Evolutionary conservation across 305 asterid species (phyloP).

Genomic region (Rubia balearica): DNA sequence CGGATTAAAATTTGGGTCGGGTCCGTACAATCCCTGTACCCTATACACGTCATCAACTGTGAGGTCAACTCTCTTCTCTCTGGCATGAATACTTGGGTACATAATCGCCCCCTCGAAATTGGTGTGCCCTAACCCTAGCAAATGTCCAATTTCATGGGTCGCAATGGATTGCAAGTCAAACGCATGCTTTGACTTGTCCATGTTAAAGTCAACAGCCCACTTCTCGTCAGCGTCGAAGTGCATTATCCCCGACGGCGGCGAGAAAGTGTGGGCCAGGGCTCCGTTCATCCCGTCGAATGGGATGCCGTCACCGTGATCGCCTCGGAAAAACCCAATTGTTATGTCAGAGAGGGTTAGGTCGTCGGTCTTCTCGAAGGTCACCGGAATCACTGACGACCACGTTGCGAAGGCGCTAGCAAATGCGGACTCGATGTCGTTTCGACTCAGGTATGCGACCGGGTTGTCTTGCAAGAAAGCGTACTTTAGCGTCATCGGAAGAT

Average conservation of each 20-base stretch:
- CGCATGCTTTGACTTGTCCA: conserved; percentile 42
- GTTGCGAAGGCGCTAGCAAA: conserved; percentile 46
- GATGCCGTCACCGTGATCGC: conserved; percentile 83
- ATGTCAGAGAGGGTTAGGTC: conserved; percentile 61
- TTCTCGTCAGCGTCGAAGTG: conserved; percentile 80
- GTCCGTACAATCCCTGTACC: conserved; percentile 62
- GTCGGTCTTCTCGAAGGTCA: conserved; percentile 34
- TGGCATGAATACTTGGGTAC: conserved; percentile 67
- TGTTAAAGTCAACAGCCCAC: conserved; percentile 65
- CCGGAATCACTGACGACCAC: conserved; percentile 69
- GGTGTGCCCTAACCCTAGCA: conserved; percentile 62
- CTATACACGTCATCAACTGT: conserved; percentile 57
- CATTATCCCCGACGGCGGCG: conserved; percentile 74
- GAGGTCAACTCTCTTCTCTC: conserved; percentile 50
- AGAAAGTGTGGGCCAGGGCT: conserved; percentile 69
- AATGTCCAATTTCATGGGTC: conserved; percentile 80
- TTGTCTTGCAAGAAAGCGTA: conserved; percentile 47
- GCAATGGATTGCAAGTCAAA: conserved; percentile 83
- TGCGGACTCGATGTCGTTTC: conserved; percentile 28
- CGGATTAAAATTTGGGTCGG: conserved; percentile 56
- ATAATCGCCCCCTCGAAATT: conserved; percentile 53
- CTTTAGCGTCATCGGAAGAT: conserved; percentile 48
- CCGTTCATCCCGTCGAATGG: conserved; percentile 75
- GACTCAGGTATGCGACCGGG: conserved; percentile 24
- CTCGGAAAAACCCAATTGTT: conserved; percentile 55